These are phyloP conservation scores for Coemansia sp. DNA, from an alignment of 192 early-diverging fungal species.

Conservation along the genomic window DNA sequence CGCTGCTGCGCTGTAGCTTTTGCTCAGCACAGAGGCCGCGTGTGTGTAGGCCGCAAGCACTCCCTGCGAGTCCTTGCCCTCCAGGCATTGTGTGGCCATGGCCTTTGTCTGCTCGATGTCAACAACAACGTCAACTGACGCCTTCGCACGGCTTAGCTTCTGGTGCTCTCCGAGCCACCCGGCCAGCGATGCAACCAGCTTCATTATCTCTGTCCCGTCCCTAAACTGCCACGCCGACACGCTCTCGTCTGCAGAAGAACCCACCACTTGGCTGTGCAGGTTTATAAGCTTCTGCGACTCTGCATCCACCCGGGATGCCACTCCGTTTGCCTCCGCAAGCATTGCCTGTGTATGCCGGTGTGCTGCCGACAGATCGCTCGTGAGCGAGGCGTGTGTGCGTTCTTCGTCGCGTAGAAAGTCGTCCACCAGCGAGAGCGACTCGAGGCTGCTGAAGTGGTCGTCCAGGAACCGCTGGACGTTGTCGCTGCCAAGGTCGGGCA, in stretches of 20 bases:
- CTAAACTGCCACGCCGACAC: slow-evolving; percentile 48
- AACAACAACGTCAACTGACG: slow-evolving; percentile 39
- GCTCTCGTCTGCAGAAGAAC: slow-evolving; percentile 16
- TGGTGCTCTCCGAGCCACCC: slow-evolving; percentile 25
- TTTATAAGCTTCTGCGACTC: slow-evolving; percentile 33
- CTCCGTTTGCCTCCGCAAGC: slow-evolving; percentile 11
- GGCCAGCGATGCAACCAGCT: slow-evolving; percentile 33
- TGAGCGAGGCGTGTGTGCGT: slow-evolving; percentile 29
- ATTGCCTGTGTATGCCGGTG: slow-evolving; percentile 10
- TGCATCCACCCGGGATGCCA: slow-evolving; percentile 9
- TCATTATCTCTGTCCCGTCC: slow-evolving; percentile 41
- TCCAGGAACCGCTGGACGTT: slow-evolving; percentile 37
- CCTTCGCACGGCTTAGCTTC: slow-evolving; percentile 33
- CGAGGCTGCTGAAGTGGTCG: slow-evolving; percentile 39
- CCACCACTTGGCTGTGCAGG: slow-evolving; percentile 42
- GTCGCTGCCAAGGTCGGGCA: slow-evolving; percentile 8
- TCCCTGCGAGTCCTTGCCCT: slow-evolving; percentile 14
- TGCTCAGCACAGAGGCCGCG: slow-evolving; percentile 17
- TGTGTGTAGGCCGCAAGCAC: slow-evolving; percentile 24
- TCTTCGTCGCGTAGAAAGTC: slow-evolving; percentile 44
- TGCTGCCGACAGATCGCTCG: slow-evolving; percentile 17
- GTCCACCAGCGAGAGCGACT: slow-evolving; percentile 42
- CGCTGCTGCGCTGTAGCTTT: neutral
- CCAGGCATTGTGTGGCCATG: slow-evolving; percentile 11
- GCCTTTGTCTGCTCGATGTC: slow-evolving; percentile 27